phyloP scores from a whole-genome alignment of 305 asterid genomes.

The Fraxinus floribunda region DNA sequence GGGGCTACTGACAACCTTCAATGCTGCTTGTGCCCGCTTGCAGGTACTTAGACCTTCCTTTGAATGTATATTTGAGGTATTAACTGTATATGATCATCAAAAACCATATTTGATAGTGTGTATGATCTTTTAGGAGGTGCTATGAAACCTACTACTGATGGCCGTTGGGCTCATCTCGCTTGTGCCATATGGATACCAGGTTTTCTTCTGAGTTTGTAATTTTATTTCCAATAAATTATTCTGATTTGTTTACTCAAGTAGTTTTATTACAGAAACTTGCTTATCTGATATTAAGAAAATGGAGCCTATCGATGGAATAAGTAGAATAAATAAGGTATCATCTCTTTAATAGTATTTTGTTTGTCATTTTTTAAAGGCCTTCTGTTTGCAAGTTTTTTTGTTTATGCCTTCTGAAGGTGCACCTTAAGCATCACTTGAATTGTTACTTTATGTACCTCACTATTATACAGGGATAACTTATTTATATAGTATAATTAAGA shows the following conservation, averaged over 20 bases:
- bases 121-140: conserved; percentile 80
- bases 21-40: conserved; percentile 93
- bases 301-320: conserved; percentile 98
- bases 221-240: conserved; percentile 4
- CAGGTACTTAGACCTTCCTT: conserved; percentile 46
- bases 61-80: conserved; percentile 20
- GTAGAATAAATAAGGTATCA: conserved; percentile 77
- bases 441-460: conserved; percentile 1
- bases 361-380: not conserved
- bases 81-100: conserved; percentile 18
- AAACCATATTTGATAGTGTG: conserved; percentile 19
- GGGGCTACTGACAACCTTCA: conserved; percentile 80
- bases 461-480: conserved; percentile 3
- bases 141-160: conserved; percentile 98
- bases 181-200: conserved; percentile 99
- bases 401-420: conserved; percentile 12
- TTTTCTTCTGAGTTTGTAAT: conserved; percentile 28
- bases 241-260: conserved; percentile 13
- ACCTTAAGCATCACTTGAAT: conserved; percentile 2
- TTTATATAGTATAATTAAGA: conserved; percentile 2
- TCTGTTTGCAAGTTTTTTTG: not conserved
- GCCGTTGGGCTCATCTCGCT: conserved; percentile 99
- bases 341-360: conserved; percentile 25
- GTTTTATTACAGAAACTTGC: conserved; percentile 77
- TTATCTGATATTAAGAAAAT: conserved; percentile 81